Base-by-base conservation (phyloP, 139 green algal species). In the Closterium sp. region DNA sequence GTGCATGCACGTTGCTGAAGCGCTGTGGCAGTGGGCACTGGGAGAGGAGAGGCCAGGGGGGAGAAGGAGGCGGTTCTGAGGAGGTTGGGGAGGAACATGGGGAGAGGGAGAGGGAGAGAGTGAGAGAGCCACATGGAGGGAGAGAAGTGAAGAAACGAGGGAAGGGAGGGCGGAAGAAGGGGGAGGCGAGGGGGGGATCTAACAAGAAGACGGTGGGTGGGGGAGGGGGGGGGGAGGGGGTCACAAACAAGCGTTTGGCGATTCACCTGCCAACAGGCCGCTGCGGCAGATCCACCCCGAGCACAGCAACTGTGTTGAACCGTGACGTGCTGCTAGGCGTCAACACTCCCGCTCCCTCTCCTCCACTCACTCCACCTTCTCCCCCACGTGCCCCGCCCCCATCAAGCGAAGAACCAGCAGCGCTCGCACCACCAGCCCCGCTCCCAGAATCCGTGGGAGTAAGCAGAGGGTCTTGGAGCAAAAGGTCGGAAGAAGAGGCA, bases 1-100 rank as follows among this genome's bases (percentile, higher is more conserved):
- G 28, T 23, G 83, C 21, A 9, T 86, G 83, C 0, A 33, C 10
- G 83, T 86, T 32, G n/a, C n/a, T 86, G n/a, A 12, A n/a, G n/a
- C n/a, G 83, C 89, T 25, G 86, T 92, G 31, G 43, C 89, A 31
- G 43, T 91, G 1, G 66, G 31, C 25, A 83, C 64, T 0, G 92
- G 43, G 32, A 6, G 32, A 8, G 69, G 38, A 1, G 55, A 76
- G 1, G 55, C 55, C 55, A 76, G 55, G 1, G 0, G 1, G 12
- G 55, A 76, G 55, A 19, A 76, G 0, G 55, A 76, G 23, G 55
- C 55, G 0, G 55, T 76, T 76, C 55, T 76, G 12, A 76, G 55
- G 16, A 66, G 38, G 38, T 1, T 66, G 38, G 38, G 38, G 38
- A 66, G 12, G 16, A 8, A 66, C 12, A 66, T 8, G 16, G 38